phyloP scores from a whole-genome alignment of 805 yeast species.

The Kluyveromyces siamensis region DNA sequence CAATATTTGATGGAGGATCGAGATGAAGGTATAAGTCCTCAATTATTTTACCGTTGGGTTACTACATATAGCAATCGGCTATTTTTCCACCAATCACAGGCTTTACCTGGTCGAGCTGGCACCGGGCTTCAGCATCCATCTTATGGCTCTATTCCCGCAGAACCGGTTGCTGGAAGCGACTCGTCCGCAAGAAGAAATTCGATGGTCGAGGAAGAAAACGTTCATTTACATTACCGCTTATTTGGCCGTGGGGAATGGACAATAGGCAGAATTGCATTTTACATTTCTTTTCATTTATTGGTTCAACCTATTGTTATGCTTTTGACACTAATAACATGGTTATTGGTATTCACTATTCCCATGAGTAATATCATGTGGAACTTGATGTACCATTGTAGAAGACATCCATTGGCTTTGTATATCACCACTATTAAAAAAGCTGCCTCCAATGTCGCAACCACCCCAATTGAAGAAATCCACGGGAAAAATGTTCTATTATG shows the following conservation, averaged over 20 bases:
- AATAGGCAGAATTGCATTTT: constrained; percentile 71
- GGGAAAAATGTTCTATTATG: constrained; percentile 63
- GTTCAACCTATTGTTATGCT: constrained; percentile 57
- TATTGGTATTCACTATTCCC: constrained; percentile 82
- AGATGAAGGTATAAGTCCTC: constrained; percentile 75
- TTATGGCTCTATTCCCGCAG: constrained; percentile 18
- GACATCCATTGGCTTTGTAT: constrained; percentile 85
- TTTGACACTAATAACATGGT: constrained; percentile 62
- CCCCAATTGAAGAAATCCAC: constrained; percentile 13
- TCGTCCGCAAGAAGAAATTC: background rate
- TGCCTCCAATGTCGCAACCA: constrained; percentile 11
- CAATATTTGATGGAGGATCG: constrained; percentile 80
- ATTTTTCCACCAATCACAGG: constrained; percentile 45
- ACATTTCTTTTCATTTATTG: constrained; percentile 54
- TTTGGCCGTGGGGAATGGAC: constrained; percentile 95
- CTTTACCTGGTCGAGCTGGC: background rate
- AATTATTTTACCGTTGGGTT: constrained; percentile 87
- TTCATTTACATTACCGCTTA: constrained; percentile 39
- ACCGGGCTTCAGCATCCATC: constrained; percentile 5
- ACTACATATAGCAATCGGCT: constrained; percentile 63
- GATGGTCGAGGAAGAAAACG: constrained; percentile 12
- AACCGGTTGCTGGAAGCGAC: background rate
- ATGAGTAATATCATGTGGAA: constrained; percentile 74
- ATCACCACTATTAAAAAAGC: constrained; percentile 48
- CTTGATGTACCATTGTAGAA: constrained; percentile 66